Percentiles rank a stretch among this genome's conserved stretches.
These are phyloP conservation scores for Fusarium torulosum DNA, from an alignment of 2,329 filamentous ascomycete species.

Conservation along the genomic window DNA sequence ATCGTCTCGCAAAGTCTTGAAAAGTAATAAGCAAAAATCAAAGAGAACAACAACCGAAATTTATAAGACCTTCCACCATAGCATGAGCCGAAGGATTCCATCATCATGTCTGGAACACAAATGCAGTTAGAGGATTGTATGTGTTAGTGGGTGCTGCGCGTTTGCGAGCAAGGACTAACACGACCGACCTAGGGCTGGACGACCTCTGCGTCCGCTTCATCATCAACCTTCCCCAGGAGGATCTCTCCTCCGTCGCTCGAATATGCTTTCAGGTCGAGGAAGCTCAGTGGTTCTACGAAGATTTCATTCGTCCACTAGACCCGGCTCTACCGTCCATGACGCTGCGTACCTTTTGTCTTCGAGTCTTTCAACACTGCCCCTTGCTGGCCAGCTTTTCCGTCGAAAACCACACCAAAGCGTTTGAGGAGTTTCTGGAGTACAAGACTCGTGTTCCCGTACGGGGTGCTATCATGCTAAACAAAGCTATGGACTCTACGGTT, in stretches of 20 bases:
- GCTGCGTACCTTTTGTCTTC: slow-evolving; percentile 85
- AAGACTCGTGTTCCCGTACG: slow-evolving; percentile 95
- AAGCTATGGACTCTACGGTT: slow-evolving; percentile 92
- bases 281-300: slow-evolving; percentile 99
- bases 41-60: slow-evolving; percentile 14
- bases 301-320: slow-evolving; percentile 94
- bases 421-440: slow-evolving; percentile 92
- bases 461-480: slow-evolving; percentile 92
- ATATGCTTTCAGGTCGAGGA: slow-evolving; percentile 99
- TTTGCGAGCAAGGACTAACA: slow-evolving; percentile 42
- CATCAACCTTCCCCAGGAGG: slow-evolving; percentile 93
- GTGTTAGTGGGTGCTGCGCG: slow-evolving; percentile 45
- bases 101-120: slow-evolving; percentile 79
- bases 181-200: slow-evolving; percentile 79
- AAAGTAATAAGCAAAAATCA: slow-evolving; percentile 23
- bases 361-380: slow-evolving; percentile 95
- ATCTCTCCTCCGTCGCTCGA: slow-evolving; percentile 88
- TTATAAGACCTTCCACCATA: slow-evolving; percentile 25
- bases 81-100: slow-evolving; percentile 53
- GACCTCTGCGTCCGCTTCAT: slow-evolving; percentile 98
- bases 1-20: slow-evolving; percentile 52
- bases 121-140: slow-evolving; percentile 92
- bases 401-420: slow-evolving; percentile 83
- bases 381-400: slow-evolving; percentile 84
- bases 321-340: slow-evolving; percentile 86